Percentiles rank a stretch among this genome's conserved stretches.
Evolutionary conservation across 306 rosid species (phyloP).

Genomic region (Quercus alba): DNA sequence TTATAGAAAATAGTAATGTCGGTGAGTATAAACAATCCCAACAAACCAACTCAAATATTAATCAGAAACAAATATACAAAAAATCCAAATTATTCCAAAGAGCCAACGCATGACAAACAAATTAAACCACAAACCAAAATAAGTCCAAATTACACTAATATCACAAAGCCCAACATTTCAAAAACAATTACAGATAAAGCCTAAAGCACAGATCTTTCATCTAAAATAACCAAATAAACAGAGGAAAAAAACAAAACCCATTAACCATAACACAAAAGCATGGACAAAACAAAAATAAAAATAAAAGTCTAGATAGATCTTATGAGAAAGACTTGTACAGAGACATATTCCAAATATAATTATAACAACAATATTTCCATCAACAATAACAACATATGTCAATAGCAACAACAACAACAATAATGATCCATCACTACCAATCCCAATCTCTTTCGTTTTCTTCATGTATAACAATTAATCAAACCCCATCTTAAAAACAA

Average conservation of each 20-base stretch:
- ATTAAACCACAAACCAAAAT: no score
- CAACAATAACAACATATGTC: no score
- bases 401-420: neutral
- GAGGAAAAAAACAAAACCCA: neutral
- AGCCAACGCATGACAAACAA: no score
- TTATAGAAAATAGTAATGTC: no score
- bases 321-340: slow-evolving; percentile 10
- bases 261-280: neutral
- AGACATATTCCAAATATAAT: slow-evolving; percentile 13
- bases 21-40: no score
- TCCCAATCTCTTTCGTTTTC: slow-evolving; percentile 2
- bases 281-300: neutral
- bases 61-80: no score
- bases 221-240: neutral
- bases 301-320: no score
- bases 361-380: slow-evolving; percentile 12
- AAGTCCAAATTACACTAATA: neutral
- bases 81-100: no score
- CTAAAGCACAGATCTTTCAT: slow-evolving; percentile 1
- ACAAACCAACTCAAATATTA: no score
- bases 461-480: slow-evolving; percentile 44
- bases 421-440: slow-evolving; percentile 10
- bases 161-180: neutral
- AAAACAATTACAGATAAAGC: neutral
- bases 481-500: slow-evolving; percentile 15